Conservation (phyloP, 1,284 basidiomycete genomes). For the Sanghuangporus baumii region DNA sequence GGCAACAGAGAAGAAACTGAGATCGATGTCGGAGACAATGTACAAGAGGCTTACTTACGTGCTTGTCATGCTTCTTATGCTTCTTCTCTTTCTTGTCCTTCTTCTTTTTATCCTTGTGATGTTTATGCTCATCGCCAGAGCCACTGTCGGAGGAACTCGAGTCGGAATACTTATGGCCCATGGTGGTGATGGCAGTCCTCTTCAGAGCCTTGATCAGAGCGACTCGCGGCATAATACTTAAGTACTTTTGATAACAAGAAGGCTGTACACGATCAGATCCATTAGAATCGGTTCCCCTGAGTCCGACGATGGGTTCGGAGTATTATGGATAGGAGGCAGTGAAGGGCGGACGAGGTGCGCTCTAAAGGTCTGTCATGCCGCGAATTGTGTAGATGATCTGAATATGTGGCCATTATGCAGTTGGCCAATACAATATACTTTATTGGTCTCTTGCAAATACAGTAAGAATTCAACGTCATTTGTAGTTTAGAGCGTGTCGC, state of each 20-base stretch:
- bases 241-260: no score
- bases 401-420: background rate
- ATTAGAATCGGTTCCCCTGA: no score
- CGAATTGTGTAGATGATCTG: no score
- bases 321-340: no score
- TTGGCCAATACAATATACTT: background rate
- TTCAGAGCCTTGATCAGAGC: background rate
- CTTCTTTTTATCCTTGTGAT: constrained; percentile 21
- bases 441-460: background rate
- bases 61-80: constrained; percentile 7
- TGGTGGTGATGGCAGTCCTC: background rate
- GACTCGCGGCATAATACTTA: no score
- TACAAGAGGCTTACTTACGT: background rate
- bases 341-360: no score
- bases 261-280: no score
- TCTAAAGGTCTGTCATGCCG: no score
- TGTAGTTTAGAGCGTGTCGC: background rate
- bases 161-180: constrained; percentile 14
- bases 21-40: background rate
- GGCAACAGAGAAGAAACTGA: no score
- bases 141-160: constrained; percentile 20
- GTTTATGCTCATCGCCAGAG: constrained; percentile 21
- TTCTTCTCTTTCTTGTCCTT: constrained; percentile 20
- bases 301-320: no score
- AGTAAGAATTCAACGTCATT: background rate